Conservation (phyloP, 169 alveolate genomes). For the Neospora caninum region DNA sequence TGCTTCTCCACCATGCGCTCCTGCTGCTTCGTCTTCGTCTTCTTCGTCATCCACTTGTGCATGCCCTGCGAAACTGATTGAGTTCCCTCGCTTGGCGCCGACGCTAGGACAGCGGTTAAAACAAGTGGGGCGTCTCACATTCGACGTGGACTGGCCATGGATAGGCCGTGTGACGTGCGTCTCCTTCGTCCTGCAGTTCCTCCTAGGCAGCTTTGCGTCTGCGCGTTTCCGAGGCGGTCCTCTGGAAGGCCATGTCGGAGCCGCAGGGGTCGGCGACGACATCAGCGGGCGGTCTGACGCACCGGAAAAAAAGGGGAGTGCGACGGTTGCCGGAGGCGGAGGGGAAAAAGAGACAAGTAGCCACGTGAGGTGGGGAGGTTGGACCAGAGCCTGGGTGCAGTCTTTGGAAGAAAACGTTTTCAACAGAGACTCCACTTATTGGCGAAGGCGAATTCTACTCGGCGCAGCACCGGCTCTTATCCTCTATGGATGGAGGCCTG, state of each 20-base stretch:
- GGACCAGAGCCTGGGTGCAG: background rate
- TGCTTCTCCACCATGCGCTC: background rate
- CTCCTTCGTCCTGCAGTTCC: background rate
- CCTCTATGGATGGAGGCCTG: constrained; percentile 1
- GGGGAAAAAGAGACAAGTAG: background rate
- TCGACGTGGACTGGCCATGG: constrained; percentile 44
- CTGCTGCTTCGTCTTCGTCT: background rate
- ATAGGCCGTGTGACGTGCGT: background rate
- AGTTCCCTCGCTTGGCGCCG: constrained; percentile 15
- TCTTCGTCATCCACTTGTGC: background rate
- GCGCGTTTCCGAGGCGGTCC: background rate
- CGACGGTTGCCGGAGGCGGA: too few relatives aligned
- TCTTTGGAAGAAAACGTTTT: background rate
- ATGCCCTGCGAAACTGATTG: background rate
- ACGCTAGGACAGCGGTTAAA: background rate
- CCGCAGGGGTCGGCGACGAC: background rate
- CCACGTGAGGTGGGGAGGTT: background rate
- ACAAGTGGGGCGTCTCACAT: background rate
- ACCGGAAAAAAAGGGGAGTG: background rate
- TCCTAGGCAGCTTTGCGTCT: background rate
- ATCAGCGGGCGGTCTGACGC: background rate
- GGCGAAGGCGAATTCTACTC: background rate
- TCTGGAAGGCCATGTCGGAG: background rate
- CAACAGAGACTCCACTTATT: background rate
- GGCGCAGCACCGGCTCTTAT: background rate